phyloP scores from a whole-genome alignment of 805 yeast genomes.

The Saturnispora galanensis region DNA sequence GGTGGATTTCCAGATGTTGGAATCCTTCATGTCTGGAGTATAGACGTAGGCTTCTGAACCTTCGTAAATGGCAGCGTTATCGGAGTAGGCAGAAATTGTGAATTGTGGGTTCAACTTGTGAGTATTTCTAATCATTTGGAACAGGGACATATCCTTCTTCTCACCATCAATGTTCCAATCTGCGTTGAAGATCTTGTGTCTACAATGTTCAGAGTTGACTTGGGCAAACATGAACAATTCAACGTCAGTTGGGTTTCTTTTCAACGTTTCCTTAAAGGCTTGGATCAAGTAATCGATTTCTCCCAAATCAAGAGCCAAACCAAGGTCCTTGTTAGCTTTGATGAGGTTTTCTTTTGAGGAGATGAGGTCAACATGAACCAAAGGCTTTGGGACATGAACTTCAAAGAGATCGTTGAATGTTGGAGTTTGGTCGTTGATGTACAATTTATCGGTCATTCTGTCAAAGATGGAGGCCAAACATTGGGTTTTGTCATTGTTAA shows the following conservation, averaged over 20 bases:
- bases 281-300: slow-evolving; percentile 81
- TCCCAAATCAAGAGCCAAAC: slow-evolving; percentile 89
- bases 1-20: slow-evolving; percentile 59
- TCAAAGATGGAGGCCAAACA: slow-evolving; percentile 71
- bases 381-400: slow-evolving; percentile 72
- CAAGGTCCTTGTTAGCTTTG: slow-evolving; percentile 72
- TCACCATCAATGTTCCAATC: slow-evolving; percentile 93
- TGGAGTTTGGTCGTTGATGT: slow-evolving; percentile 49
- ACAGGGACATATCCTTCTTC: slow-evolving; percentile 62
- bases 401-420: slow-evolving; percentile 61
- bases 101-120: slow-evolving; percentile 68
- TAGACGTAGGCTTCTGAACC: slow-evolving; percentile 70
- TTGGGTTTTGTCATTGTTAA: slow-evolving; percentile 38
- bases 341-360: slow-evolving; percentile 47
- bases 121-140: slow-evolving; percentile 94
- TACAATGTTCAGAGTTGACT: slow-evolving; percentile 98
- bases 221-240: slow-evolving; percentile 99
- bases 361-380: slow-evolving; percentile 62
- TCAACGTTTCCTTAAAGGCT: slow-evolving; percentile 67
- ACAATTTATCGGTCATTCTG: slow-evolving; percentile 84
- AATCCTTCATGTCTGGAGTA: slow-evolving; percentile 63
- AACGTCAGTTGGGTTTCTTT: slow-evolving; percentile 93
- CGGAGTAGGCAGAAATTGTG: slow-evolving; percentile 91
- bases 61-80: slow-evolving; percentile 92
- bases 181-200: slow-evolving; percentile 97